Evolutionary conservation across 2,329 filamentous ascomycete genomes (phyloP).

Genomic region (Metarhizium brunneum): DNA sequence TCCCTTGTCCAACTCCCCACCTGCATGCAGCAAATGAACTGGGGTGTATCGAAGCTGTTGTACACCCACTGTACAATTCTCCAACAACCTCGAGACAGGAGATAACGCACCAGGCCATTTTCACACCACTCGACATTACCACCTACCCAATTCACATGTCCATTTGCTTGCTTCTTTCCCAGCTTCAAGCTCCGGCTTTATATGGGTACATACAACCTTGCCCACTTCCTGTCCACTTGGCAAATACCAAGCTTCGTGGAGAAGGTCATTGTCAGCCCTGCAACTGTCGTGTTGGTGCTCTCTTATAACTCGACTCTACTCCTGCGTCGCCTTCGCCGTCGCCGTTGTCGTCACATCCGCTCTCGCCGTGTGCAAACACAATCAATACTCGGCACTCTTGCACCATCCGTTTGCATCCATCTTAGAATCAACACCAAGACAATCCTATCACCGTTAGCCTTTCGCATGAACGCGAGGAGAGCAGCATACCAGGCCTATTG

Average conservation of each 20-base stretch:
- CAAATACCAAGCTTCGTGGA: not conserved
- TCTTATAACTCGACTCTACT: not conserved
- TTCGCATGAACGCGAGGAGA: not conserved
- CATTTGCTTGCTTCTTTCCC: not conserved
- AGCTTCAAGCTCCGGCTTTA: not conserved
- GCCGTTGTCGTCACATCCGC: not conserved
- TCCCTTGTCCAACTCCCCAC: not conserved
- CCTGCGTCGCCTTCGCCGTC: not conserved
- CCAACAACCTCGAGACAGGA: not conserved
- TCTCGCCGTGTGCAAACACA: not conserved
- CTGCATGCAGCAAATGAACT: not conserved
- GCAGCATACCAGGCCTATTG: not conserved
- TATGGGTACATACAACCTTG: not conserved
- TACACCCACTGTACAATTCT: too few relatives aligned
- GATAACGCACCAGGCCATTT: not conserved
- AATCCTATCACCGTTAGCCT: not conserved
- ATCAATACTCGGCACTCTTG: not conserved
- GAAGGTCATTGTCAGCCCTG: not conserved
- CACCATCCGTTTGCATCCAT: not conserved
- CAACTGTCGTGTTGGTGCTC: not conserved
- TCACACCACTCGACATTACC: not conserved
- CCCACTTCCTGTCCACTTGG: not conserved
- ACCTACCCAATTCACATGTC: not conserved
- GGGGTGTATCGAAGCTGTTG: not conserved
- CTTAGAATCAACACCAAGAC: not conserved